Conservation (phyloP, 1,284 basidiomycete genomes). For the Ceratobasidium sp. region DNA sequence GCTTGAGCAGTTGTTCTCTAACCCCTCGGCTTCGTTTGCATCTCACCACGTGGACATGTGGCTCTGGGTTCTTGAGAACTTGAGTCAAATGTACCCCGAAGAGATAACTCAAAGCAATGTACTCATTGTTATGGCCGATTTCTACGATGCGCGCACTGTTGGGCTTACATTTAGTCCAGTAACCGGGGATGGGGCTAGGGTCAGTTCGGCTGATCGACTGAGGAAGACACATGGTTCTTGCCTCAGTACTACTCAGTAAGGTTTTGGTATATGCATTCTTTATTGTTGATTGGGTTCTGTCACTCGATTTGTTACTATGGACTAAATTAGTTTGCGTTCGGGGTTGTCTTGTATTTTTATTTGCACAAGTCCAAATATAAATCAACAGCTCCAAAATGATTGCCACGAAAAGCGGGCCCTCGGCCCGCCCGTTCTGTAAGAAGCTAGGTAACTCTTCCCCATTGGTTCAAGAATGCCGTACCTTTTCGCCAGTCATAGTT, state of each 20-base stretch:
- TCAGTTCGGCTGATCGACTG: neutral
- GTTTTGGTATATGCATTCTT: neutral
- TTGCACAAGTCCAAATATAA: neutral
- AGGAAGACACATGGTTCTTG: neutral
- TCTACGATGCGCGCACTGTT: neutral
- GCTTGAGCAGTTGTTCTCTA: neutral
- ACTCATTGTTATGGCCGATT: constrained; percentile 3
- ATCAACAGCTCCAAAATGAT: neutral
- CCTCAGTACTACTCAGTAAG: neutral
- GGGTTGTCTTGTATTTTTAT: neutral
- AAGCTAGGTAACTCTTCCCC: neutral
- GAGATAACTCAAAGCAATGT: constrained; percentile 8
- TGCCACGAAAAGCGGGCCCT: neutral
- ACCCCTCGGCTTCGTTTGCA: neutral
- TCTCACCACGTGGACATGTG: constrained; percentile 13
- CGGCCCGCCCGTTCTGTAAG: neutral
- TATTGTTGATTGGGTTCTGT: neutral
- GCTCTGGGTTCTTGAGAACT: neutral
- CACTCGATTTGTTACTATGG: neutral
- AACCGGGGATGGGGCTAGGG: neutral
- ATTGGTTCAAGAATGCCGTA: constrained; percentile 9
- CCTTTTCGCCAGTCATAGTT: neutral
- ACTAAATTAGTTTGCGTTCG: neutral
- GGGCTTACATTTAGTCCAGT: neutral
- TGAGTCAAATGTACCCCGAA: neutral